A percentile compares a stretch with the other conserved stretches of the same genome.
Evolutionary conservation across 2,329 filamentous ascomycete species (phyloP).

Genomic region (Phaeosphaeriaceae sp.): DNA sequence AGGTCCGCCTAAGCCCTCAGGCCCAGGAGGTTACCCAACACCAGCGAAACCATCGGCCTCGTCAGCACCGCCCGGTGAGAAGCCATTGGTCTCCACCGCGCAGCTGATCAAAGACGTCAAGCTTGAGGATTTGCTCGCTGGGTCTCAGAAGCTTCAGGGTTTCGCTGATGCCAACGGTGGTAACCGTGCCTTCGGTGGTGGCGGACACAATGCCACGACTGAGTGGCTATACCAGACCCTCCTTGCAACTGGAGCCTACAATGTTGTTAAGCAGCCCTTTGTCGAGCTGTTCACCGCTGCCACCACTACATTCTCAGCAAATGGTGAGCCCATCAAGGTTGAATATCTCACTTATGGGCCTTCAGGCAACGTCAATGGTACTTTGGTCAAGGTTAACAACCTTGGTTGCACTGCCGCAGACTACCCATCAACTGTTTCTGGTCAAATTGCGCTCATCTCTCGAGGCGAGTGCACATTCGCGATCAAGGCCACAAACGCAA

Average conservation of each 20-base stretch:
- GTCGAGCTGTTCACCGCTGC: constrained; percentile 44
- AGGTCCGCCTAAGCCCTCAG: too few relatives aligned
- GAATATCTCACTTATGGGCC: constrained; percentile 63
- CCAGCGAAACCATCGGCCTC: constrained; percentile 7
- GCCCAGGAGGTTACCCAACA: constrained; percentile 7
- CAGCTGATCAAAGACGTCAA: constrained; percentile 37
- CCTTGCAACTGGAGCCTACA: constrained; percentile 39
- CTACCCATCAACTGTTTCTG: constrained; percentile 63
- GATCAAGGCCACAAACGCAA: constrained; percentile 69
- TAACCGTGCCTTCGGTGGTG: constrained; percentile 45
- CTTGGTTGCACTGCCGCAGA: constrained; percentile 68
- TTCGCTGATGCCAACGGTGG: constrained; percentile 41
- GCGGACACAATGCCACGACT: constrained; percentile 43
- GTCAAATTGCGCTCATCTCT: constrained; percentile 70
- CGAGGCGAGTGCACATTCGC: constrained; percentile 74
- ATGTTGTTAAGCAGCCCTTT: constrained; percentile 44
- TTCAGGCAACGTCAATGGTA: constrained; percentile 64
- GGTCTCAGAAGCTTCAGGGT: constrained; percentile 41
- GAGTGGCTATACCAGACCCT: constrained; percentile 42
- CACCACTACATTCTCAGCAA: constrained; percentile 31
- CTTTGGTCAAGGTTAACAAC: constrained; percentile 66
- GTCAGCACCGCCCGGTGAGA: not conserved
- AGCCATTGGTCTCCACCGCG: constrained; percentile 25
- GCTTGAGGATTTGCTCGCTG: constrained; percentile 39
- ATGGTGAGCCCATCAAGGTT: constrained; percentile 30